These are phyloP conservation scores for Pelargonium fulgidum DNA, from an alignment of 441 rosid species.

Conservation along the genomic window DNA sequence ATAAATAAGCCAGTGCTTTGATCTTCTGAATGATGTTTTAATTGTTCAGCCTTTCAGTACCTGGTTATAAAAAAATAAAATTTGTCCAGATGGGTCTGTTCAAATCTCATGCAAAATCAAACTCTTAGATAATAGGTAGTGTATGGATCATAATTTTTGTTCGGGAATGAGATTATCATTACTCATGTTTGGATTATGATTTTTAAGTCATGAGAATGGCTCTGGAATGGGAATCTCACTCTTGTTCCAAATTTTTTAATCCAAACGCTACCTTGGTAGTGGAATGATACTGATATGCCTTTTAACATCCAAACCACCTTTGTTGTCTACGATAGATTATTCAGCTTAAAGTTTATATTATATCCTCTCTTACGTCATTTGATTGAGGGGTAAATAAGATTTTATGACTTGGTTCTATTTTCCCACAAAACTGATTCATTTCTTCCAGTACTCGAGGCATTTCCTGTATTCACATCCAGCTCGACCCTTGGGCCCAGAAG, in stretches of 20 bases:
- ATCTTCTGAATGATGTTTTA: background rate
- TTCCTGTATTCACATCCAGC: conserved; percentile 84
- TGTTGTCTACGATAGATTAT: background rate
- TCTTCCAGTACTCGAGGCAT: conserved; percentile 64
- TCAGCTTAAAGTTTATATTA: background rate
- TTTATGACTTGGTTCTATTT: conserved; percentile 9
- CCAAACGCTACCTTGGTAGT: too few relatives aligned
- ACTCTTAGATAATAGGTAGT: too few relatives aligned
- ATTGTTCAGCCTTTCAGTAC: background rate
- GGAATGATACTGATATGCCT: background rate
- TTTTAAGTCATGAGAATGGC: too few relatives aligned
- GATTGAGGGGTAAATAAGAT: background rate
- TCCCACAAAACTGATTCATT: background rate
- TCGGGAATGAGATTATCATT: too few relatives aligned
- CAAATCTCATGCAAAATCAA: too few relatives aligned
- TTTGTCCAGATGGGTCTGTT: background rate
- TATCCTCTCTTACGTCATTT: background rate
- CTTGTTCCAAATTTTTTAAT: too few relatives aligned
- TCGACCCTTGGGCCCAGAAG: conserved; percentile 89
- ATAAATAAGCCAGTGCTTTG: background rate
- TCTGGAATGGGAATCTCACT: too few relatives aligned
- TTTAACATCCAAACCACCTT: background rate
- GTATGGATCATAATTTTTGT: too few relatives aligned
- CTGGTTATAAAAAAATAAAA: background rate
- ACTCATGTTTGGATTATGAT: too few relatives aligned